Evolutionary conservation across 495 filamentous ascomycete genomes (phyloP), one percentile per base, ranked within the genome.

Genomic region (Aspergillus incahuasiensis): DNA sequence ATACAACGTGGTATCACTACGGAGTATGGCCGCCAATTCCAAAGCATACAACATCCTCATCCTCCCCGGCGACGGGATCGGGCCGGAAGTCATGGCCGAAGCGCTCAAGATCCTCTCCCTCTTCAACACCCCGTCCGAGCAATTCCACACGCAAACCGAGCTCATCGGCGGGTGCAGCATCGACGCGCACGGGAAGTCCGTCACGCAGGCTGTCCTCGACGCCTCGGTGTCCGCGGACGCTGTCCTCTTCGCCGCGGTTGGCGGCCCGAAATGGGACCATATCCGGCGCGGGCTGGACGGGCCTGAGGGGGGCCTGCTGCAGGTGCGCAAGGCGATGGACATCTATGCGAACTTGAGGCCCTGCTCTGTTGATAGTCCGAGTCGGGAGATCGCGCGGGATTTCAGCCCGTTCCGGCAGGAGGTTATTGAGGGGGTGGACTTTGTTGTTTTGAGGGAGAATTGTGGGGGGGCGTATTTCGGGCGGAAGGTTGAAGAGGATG

Each of bases 391-490:
- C 19, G 63, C 72, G 13, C 67, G 64, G 43, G 68, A 73, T 47
- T 70, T 71, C 43, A 73, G 68, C 35, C 75, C 77, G 7, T 75
- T 80, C 44, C 68, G 71, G 40, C 58, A 70, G n/a, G 75, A 76
- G 18, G 60, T 78, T 12, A 71, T 78, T 20, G 63, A 68, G 21
- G 78, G 76, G 6, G 75, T 76, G 43, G 72, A 79, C 49, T 79
- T 81, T 60, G 67, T 78, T 34, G 70, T 80, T 6, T 69, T 81
- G 24, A 52, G 77, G 15, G 77, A 81, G 68, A 79, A 79, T 56
- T 78, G 74, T 34, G 79, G 79, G 21, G 79, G 79, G 5, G 77
- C 75, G 2, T 81, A 79, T 63, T 80, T 78, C 66, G 79, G 79
- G 30, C 60, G 61, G 13, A 81, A 80, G 59, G 65, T 74, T 5